These are phyloP conservation scores for Colletotrichum paranaense DNA, from an alignment of 2,329 filamentous ascomycete genomes.

Conservation along the genomic window DNA sequence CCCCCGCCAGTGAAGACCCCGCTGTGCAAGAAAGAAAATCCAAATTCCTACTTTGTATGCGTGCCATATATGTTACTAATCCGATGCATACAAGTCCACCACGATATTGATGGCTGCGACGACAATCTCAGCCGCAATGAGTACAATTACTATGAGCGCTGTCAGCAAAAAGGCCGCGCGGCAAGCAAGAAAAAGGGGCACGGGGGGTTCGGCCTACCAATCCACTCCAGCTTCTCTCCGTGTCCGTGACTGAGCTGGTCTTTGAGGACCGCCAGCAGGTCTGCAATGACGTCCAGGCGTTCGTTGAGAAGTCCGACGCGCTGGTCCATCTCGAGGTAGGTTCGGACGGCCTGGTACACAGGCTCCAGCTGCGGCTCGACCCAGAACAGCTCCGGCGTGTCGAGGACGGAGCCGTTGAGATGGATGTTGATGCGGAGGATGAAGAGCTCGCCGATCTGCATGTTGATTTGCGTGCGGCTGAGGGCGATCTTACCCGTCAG, in stretches of 20 bases:
- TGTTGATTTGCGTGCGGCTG: constrained; percentile 92
- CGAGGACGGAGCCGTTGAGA: constrained; percentile 94
- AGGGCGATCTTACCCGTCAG: constrained; percentile 92
- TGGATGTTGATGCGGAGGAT: constrained; percentile 98
- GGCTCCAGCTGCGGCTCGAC: constrained; percentile 96
- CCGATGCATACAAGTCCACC: constrained; percentile 83
- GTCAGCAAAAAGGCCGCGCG: constrained; percentile 35
- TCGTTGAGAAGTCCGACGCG: constrained; percentile 90
- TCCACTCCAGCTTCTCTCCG: constrained; percentile 90
- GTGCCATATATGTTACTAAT: constrained; percentile 22
- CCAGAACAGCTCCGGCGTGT: constrained; percentile 98
- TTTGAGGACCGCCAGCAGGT: constrained; percentile 91
- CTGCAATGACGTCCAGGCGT: constrained; percentile 90
- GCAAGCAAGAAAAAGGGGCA: not conserved
- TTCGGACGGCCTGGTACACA: constrained; percentile 93
- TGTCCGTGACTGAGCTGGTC: constrained; percentile 95
- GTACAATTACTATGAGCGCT: constrained; percentile 79
- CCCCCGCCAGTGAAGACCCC: not conserved
- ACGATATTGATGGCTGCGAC: constrained; percentile 95
- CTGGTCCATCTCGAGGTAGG: constrained; percentile 98
- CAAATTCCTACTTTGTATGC: not conserved
- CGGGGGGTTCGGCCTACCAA: constrained; percentile 68
- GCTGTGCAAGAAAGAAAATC: not conserved
- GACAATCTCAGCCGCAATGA: constrained; percentile 95
- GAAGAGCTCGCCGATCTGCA: constrained; percentile 99